Conservation (phyloP, 306 rosid genomes). For the Gastrolobium bilobum region DNA sequence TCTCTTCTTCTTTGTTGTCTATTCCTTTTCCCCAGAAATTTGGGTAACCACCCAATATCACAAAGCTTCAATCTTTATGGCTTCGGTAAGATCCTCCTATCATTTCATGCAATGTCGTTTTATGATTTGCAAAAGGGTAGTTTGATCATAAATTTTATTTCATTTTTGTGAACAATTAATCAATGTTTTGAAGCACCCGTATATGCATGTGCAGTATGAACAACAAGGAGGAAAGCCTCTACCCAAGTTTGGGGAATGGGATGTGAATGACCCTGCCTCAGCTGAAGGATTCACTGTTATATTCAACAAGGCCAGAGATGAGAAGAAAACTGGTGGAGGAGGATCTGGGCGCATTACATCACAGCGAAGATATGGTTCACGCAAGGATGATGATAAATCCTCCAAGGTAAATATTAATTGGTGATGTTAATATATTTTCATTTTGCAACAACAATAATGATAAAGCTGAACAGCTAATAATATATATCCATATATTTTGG, state of each 20-base stretch:
- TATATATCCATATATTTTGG: neutral
- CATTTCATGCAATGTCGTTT: neutral
- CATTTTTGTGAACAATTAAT: neutral
- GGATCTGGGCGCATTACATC: constrained; percentile 43
- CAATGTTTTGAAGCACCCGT: neutral
- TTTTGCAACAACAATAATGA: neutral
- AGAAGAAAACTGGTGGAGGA: constrained; percentile 74
- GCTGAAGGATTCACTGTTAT: constrained; percentile 87
- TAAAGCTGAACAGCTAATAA: constrained; percentile 2
- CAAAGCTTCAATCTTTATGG: constrained; percentile 51
- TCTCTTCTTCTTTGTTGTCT: constrained; percentile 26
- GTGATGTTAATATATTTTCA: neutral
- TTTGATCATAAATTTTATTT: neutral
- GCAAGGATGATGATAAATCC: constrained; percentile 54
- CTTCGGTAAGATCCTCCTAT: constrained; percentile 53
- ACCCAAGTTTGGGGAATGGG: constrained; percentile 96
- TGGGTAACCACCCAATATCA: constrained; percentile 31
- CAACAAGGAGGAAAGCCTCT: constrained; percentile 58
- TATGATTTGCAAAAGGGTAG: neutral
- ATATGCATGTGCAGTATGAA: constrained; percentile 56
- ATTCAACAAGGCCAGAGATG: constrained; percentile 85
- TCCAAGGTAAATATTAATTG: constrained; percentile 53
- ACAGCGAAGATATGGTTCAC: constrained; percentile 46
- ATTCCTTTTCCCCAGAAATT: constrained; percentile 45
- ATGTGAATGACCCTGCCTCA: constrained; percentile 85